Evolutionary conservation across 176 grass and related monocot genomes (phyloP).

Genomic region (Elaeis guineensis): DNA sequence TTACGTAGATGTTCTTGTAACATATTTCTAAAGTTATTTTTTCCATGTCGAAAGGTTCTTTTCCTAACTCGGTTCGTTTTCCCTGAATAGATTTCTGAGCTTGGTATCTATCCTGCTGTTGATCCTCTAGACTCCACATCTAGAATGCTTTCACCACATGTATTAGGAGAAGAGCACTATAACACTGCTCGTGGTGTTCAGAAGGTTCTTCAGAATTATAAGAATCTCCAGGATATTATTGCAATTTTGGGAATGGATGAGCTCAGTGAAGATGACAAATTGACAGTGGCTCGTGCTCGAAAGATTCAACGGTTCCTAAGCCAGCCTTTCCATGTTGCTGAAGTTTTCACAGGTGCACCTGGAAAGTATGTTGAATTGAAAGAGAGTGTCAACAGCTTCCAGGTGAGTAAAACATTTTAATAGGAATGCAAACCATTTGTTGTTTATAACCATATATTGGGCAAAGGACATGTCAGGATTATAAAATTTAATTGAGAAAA

Average conservation of each 20-base stretch:
- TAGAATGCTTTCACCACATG: conserved; percentile 90
- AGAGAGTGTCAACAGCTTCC: conserved; percentile 78
- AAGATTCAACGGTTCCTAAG: conserved; percentile 92
- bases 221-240: conserved; percentile 99
- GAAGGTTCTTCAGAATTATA: conserved; percentile 99
- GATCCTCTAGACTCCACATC: conserved; percentile 91
- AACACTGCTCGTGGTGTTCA: conserved; percentile 98
- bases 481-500: too few relatives aligned
- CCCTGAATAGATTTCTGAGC: conserved; percentile 68
- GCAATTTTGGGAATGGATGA: conserved; percentile 97
- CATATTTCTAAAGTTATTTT: not conserved
- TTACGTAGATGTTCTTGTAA: not conserved
- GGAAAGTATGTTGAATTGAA: conserved; percentile 95
- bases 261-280: conserved; percentile 91
- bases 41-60: not conserved
- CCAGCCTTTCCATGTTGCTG: conserved; percentile 96
- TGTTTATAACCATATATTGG: too few relatives aligned
- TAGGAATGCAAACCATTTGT: too few relatives aligned
- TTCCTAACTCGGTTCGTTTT: conserved; percentile 16
- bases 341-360: conserved; percentile 96
- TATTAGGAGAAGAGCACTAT: conserved; percentile 76
- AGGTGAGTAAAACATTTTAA: conserved; percentile 28
- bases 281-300: conserved; percentile 84
- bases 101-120: conserved; percentile 88
- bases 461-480: too few relatives aligned